Evolutionary conservation across 768 basidiomycete species (phyloP), one percentile per base, ranked within the genome.

Genomic region (Termitomyces sp.): DNA sequence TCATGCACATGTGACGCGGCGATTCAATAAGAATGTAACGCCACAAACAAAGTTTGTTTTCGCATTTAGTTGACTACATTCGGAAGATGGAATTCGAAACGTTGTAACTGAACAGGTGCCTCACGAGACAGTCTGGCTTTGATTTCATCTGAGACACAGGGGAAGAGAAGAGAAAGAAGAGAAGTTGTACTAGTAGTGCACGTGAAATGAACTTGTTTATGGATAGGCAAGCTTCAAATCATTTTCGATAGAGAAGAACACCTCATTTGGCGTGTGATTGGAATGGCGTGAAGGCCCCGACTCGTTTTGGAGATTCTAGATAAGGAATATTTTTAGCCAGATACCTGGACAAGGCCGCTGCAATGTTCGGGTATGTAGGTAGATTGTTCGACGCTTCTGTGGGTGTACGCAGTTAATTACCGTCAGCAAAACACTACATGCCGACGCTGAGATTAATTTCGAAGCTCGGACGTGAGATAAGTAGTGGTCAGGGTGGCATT

Each of bases 31-130:
- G 26, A 35, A 40, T 23, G 10, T 14, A 19, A 46, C 55, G 55
- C 55, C 55, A 56, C 55, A 56, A 45, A 51, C 42, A 56, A 37
- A 56, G 17, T 30, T 5, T 47, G 10, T 17, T 37, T 26, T 26
- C 1, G 15, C 23, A 17, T 49, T 14, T 37, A 38, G 5, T 17
- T n/a, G 23, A 23, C 31, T 9, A 6, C 15, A 38, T 38, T 50
- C 26, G 15, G 50, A 26, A 50, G 37, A n/a, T 38, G 17, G n/a
- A 35, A 12, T 42, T 42, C 30, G 23, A 6, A 28, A 15, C 26
- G 38, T 50, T 38, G 12, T 28, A 17, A 17, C 4, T 17, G 14
- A 26, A 45, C 8, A 46, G 28, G 19, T 28, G 10, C 11, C 11
- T 33, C 26, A 40, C 23, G 23, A 38, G 50, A 28, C 28, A 17